A percentile compares a stretch with the other conserved stretches of the same genome.
phyloP scores from a whole-genome alignment of 495 filamentous ascomycete species.

The Thozetella sp. region DNA sequence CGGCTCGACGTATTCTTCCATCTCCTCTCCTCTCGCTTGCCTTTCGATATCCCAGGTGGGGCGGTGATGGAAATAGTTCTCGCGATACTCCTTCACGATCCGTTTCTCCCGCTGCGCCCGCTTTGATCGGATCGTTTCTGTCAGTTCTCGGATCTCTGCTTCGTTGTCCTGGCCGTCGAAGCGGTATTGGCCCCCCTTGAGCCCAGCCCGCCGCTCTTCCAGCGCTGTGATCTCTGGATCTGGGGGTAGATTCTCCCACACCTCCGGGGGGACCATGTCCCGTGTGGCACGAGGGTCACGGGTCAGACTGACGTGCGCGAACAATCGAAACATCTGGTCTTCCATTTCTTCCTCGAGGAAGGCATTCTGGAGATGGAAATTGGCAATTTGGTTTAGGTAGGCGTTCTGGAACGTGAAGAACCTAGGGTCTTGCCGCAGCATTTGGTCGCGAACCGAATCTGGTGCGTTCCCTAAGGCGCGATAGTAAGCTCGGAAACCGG shows the following conservation, averaged over 20 bases:
- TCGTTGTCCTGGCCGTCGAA: constrained; percentile 9
- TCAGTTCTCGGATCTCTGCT: constrained; percentile 6
- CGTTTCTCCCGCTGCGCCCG: constrained; percentile 8
- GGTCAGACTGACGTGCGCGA: constrained; percentile 23
- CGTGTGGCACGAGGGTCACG: constrained; percentile 20
- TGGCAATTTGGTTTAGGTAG: constrained; percentile 16
- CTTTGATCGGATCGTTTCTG: constrained; percentile 7
- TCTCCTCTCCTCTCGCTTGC: constrained; percentile 9
- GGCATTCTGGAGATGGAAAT: constrained; percentile 18
- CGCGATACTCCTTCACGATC: constrained; percentile 14
- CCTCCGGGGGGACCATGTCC: constrained; percentile 20
- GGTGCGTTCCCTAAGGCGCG: constrained; percentile 4
- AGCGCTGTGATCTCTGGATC: constrained; percentile 22
- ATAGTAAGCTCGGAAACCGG: not conserved
- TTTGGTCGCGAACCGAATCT: constrained; percentile 7
- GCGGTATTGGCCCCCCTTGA: constrained; percentile 18
- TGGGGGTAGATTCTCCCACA: constrained; percentile 10
- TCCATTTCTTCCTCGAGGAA: constrained; percentile 12
- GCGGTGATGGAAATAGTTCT: constrained; percentile 19
- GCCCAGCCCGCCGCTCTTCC: constrained; percentile 12
- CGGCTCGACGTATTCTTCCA: not conserved
- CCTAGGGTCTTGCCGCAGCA: constrained; percentile 5
- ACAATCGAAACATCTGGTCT: constrained; percentile 11
- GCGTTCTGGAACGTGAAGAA: constrained; percentile 9
- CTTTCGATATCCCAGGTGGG: constrained; percentile 26